A percentile compares a stretch with the other conserved stretches of the same genome.
phyloP scores from a whole-genome alignment of 176 grass and related monocot genomes.

The Elymus sibiricus region DNA sequence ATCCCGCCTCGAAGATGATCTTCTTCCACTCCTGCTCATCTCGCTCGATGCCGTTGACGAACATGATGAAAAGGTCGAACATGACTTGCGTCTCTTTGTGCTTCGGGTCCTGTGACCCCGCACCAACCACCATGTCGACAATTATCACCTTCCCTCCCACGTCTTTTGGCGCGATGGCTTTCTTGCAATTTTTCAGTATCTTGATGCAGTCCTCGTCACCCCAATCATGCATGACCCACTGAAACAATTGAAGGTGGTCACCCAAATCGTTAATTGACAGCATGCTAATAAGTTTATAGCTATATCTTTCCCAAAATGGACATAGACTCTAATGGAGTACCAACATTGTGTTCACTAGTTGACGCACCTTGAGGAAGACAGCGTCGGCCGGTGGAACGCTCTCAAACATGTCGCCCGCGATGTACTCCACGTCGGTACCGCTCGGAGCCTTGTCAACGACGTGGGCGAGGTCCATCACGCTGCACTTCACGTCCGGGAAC shows the following conservation, averaged over 20 bases:
- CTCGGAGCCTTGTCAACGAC: conserved; percentile 24
- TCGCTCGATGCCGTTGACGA: conserved; percentile 23
- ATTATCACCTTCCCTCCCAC: too few relatives aligned
- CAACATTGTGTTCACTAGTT: neutral
- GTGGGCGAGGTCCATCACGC: conserved; percentile 44
- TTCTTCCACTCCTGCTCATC: conserved; percentile 39
- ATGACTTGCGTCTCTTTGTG: conserved; percentile 15
- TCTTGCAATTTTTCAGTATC: conserved; percentile 25
- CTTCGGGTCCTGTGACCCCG: neutral
- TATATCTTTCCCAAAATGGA: too few relatives aligned
- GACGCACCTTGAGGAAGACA: conserved; percentile 54
- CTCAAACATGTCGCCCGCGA: conserved; percentile 53
- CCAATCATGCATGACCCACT: conserved; percentile 65
- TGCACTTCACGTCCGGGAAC: conserved; percentile 40
- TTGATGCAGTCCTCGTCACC: conserved; percentile 28
- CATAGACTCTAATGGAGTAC: too few relatives aligned
- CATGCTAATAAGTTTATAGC: neutral
- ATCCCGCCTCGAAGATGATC: conserved; percentile 36
- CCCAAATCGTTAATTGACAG: neutral
- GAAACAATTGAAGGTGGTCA: neutral
- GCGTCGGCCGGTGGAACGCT: conserved; percentile 39
- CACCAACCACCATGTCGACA: neutral
- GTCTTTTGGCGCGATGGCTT: neutral
- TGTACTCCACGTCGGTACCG: conserved; percentile 21
- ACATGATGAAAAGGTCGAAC: conserved; percentile 33